Evolutionary conservation across 768 basidiomycete species (phyloP).

Genomic region (Chlorophyllum brunneum): DNA sequence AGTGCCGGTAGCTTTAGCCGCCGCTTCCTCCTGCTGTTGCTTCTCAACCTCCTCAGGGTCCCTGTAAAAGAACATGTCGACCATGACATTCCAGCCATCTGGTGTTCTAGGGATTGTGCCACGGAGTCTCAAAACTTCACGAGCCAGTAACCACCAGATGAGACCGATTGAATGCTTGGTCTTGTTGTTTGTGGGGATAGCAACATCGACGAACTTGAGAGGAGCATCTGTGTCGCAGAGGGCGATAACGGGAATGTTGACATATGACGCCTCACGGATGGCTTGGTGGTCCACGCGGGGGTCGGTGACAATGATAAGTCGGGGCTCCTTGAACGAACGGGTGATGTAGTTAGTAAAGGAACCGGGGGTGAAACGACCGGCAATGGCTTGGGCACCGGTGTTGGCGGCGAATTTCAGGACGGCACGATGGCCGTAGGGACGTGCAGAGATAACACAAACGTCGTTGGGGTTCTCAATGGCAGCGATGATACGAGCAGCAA

Average conservation of each 20-base stretch:
- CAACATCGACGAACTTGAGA: constrained; percentile 96
- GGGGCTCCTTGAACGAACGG: constrained; percentile 99
- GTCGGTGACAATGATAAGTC: constrained; percentile 97
- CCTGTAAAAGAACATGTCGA: constrained; percentile 99
- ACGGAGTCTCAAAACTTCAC: constrained; percentile 94
- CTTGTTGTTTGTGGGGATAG: constrained; percentile 99
- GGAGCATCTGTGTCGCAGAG: constrained; percentile 99
- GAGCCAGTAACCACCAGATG: constrained; percentile 95
- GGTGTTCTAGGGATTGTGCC: constrained; percentile 88
- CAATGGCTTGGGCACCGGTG: constrained; percentile 98
- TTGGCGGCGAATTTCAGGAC: constrained; percentile 98
- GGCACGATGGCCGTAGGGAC: constrained; percentile 98
- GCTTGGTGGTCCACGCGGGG: constrained; percentile 99
- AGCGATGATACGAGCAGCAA: constrained; percentile 96
- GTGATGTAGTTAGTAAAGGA: constrained; percentile 99
- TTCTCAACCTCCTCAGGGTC: constrained; percentile 99
- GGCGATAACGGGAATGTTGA: constrained; percentile 99
- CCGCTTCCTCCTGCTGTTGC: constrained; percentile 92
- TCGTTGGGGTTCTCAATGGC: constrained; percentile 98
- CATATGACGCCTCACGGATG: constrained; percentile 99
- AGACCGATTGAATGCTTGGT: constrained; percentile 95
- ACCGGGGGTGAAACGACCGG: constrained; percentile 98
- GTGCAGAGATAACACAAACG: constrained; percentile 96
- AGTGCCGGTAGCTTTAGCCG: constrained; percentile 70
- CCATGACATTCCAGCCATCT: constrained; percentile 98